A percentile compares a stretch with the other conserved stretches of the same genome.
Conservation (phyloP, 306 rosid genomes). For the Ziziphus jujuba region DNA sequence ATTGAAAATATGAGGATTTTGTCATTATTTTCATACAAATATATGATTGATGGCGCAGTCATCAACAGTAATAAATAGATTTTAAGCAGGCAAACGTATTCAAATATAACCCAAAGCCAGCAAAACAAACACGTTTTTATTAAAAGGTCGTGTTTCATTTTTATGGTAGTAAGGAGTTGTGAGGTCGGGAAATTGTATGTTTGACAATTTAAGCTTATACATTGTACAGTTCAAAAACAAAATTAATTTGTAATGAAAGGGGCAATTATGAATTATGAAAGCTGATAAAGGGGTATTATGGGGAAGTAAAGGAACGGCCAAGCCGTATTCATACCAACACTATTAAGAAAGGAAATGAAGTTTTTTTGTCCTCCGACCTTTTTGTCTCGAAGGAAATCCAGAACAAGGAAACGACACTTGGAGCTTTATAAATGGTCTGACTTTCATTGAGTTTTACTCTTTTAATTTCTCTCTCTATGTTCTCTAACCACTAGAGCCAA, state of each 20-base stretch:
- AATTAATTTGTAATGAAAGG: not conserved
- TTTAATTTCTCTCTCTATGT: not conserved
- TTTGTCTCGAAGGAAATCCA: slow-evolving; percentile 32
- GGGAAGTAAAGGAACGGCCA: slow-evolving; percentile 13
- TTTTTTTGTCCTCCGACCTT: slow-evolving; percentile 7
- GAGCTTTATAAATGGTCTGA: slow-evolving; percentile 37
- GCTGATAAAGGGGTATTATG: slow-evolving; percentile 6
- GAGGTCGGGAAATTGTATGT: too few relatives aligned
- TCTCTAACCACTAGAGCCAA: slow-evolving; percentile 50
- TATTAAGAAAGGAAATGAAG: slow-evolving; percentile 8
- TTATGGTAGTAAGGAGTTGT: too few relatives aligned
- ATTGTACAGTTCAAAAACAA: not conserved
- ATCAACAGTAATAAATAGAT: too few relatives aligned
- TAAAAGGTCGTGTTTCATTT: too few relatives aligned
- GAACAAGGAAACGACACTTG: slow-evolving; percentile 46
- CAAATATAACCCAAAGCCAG: too few relatives aligned
- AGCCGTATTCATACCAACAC: slow-evolving; percentile 1
- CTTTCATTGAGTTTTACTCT: slow-evolving; percentile 51
- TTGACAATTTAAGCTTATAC: too few relatives aligned
- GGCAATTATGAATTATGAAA: not conserved
- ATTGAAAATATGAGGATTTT: too few relatives aligned
- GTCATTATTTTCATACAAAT: too few relatives aligned
- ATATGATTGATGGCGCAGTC: too few relatives aligned
- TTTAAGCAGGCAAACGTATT: too few relatives aligned
- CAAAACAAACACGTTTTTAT: too few relatives aligned